Evolutionary conservation across 2,329 filamentous ascomycete genomes (phyloP).

Genomic region (Aureobasidium sp.): DNA sequence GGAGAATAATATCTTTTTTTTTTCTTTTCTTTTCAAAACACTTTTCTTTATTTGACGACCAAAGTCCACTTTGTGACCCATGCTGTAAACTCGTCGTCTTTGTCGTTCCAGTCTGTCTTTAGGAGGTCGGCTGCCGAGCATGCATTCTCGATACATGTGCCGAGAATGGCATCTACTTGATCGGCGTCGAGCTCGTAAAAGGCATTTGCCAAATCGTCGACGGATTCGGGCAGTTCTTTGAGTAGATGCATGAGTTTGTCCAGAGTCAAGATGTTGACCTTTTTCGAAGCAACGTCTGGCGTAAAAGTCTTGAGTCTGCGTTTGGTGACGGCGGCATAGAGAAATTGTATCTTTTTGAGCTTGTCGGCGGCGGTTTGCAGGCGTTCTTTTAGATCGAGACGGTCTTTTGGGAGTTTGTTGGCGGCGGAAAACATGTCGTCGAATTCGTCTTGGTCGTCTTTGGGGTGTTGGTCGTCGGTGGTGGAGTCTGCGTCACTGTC

Average conservation of each 20-base stretch:
- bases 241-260: slow-evolving; percentile 54
- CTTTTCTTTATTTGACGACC: slow-evolving; percentile 21
- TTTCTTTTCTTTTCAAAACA: background rate
- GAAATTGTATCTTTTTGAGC: slow-evolving; percentile 58
- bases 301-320: slow-evolving; percentile 56
- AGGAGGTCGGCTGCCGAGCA: slow-evolving; percentile 51
- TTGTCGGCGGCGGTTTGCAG: slow-evolving; percentile 59
- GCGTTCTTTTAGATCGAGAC: slow-evolving; percentile 59
- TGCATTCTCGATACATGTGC: slow-evolving; percentile 55
- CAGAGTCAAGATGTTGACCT: slow-evolving; percentile 30
- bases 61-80: slow-evolving; percentile 59
- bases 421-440: slow-evolving; percentile 62
- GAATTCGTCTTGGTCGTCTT: slow-evolving; percentile 47
- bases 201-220: slow-evolving; percentile 62
- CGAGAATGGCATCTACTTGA: slow-evolving; percentile 53
- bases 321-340: slow-evolving; percentile 65
- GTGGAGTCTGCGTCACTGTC: slow-evolving; percentile 33
- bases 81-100: slow-evolving; percentile 67
- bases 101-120: slow-evolving; percentile 54
- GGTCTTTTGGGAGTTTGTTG: slow-evolving; percentile 55
- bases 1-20: background rate
- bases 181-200: slow-evolving; percentile 64
- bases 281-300: slow-evolving; percentile 31
- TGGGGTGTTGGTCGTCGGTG: slow-evolving; percentile 35
- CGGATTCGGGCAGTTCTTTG: slow-evolving; percentile 55